Base-by-base conservation (phyloP, 2,329 filamentous ascomycete species). In the Coniosporium tulheliwenetii region DNA sequence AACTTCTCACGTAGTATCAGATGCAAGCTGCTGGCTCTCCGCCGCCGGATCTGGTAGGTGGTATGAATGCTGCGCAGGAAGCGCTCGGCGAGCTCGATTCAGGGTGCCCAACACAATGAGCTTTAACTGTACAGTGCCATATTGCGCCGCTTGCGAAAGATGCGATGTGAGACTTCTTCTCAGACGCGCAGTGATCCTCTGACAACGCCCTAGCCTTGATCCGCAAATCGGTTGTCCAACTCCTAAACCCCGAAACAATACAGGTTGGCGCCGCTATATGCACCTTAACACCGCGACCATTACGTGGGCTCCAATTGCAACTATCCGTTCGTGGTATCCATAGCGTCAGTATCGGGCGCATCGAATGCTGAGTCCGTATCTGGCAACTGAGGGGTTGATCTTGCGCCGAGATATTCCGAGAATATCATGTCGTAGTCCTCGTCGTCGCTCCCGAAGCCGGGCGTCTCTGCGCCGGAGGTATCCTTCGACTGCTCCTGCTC, bases 11-110 rank as follows among this genome's bases (percentile, higher is more conserved):
- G 3, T 7, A 3, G 7, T 3, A 26, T 43, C 54, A 95, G 89
- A 98, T 98, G 91, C 91, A 98, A 87, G 80, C 80, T 39, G 81
- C 82, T 45, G 91, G 91, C 8, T 86, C 84, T 14, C 91, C 91
- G 36, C 91, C 91, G 1, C 72, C 84, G 32, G 91, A 96, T 59
- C 67, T 98, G 13, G 82, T 98, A 12, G 89, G 87, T 42, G 85
- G 94, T 56, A 81, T 93, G 75, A 78, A 79, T 41, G 81, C 82
- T 39, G 81, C 83, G 13, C 84, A 89, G 54, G 84, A 89, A 47
- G 67, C 68, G 30, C 58, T 71, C 7, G 62, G 64, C 32, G 71
- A 71, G 45, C 59, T 75, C 40, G 36, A 37, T 37, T 61, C 66
- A 30, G 73, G 75, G 33, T 81, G 77, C 59, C 71, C 73, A 9